Evolutionary conservation across 2,329 filamentous ascomycete genomes (phyloP).

Genomic region (Alternaria panax): DNA sequence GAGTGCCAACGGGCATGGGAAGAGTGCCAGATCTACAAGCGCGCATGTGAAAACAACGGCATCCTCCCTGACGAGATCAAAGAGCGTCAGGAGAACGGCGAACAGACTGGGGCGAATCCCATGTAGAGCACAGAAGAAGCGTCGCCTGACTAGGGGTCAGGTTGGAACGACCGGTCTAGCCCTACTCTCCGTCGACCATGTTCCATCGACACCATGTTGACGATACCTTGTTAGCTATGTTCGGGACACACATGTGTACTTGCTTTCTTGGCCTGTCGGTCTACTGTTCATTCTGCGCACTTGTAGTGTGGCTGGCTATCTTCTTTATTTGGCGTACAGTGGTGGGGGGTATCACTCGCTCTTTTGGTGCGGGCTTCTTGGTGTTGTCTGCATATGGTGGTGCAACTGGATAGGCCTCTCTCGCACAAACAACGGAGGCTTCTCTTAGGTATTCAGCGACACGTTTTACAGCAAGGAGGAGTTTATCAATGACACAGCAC

Average conservation of each 20-base stretch:
- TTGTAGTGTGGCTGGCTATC: constrained; percentile 9
- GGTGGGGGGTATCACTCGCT: constrained; percentile 33
- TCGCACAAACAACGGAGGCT: constrained; percentile 15
- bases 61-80: constrained; percentile 52
- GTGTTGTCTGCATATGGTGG: constrained; percentile 24
- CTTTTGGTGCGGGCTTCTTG: constrained; percentile 17
- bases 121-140: constrained; percentile 5
- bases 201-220: constrained; percentile 9
- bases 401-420: constrained; percentile 20
- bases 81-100: constrained; percentile 49
- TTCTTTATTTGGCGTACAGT: constrained; percentile 27
- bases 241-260: constrained; percentile 11
- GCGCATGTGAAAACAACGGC: constrained; percentile 50
- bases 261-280: constrained; percentile 4
- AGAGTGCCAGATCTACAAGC: constrained; percentile 80
- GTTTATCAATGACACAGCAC: constrained; percentile 14
- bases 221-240: constrained; percentile 15
- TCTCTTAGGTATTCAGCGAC: constrained; percentile 16
- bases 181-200: neutral
- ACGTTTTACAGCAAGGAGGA: constrained; percentile 11
- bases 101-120: constrained; percentile 47
- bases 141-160: neutral
- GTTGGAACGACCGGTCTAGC: neutral
- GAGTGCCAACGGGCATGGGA: constrained; percentile 81
- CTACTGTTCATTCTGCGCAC: constrained; percentile 9